Base-by-base conservation (phyloP, 257 asterid species). In the Coffea canephora region DNA sequence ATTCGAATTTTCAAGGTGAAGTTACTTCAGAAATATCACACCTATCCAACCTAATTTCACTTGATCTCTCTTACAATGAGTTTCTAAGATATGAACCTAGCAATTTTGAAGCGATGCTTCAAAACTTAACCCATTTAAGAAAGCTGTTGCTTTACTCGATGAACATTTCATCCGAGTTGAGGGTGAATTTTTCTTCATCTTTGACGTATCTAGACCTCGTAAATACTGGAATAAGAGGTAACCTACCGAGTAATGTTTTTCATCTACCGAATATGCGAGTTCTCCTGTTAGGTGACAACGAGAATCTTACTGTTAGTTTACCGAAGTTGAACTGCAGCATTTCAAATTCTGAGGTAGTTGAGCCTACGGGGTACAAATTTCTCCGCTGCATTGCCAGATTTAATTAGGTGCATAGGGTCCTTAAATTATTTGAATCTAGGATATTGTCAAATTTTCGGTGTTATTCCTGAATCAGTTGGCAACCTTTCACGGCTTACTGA, bases 161-260 rank as follows among this genome's bases (percentile, higher is more conserved):
- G 43, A 39, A 1, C 43, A 39, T 39, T 2, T 39, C 4, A 39
- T 39, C 43, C 4, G 0, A 0, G 14, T 16, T 79, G 9, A 64
- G 78, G 5, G 39, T 16, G 74, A 62, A 62, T 21, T 0, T 73
- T 0, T 73, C 77, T 23, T 55, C 82, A 36, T 55, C 64, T 10
- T 71, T 79, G 59, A 59, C 59, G 55, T 21, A 62, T 80, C 25
- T 80, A 18, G 5, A 72, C 43, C 64, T 71, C 57, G 1, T 4
- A 1, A 0, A 0, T 0, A 70, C 31, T 46, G 0, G 1, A 6
- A 13, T 78, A 67, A 13, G 0, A 0, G 82, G 77, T 31, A 2
- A 71, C 3, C 8, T 65, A 15, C 74, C 74, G 15, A 3, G 34
- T 0, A 45, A 64, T 10, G 16, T 64, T 64, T 64, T 64, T 4